Conservation (phyloP, 164 flowering plant species). For the Vitis rotundifolia region DNA sequence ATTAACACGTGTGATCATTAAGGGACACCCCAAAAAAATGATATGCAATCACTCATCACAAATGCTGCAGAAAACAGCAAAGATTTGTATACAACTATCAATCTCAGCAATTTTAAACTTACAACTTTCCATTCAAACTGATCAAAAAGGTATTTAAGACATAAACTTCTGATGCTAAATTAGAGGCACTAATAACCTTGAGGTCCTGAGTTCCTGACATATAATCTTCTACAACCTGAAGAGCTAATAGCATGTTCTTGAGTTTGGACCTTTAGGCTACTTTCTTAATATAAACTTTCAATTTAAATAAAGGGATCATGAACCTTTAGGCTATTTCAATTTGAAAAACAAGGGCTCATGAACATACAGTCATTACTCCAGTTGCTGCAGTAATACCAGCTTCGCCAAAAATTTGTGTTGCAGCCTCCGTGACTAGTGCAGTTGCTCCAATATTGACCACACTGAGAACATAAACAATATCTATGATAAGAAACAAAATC, state of each 20-base stretch:
- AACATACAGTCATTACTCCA: conserved; percentile 94
- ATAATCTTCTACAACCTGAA: too few relatives aligned
- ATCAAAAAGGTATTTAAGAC: too few relatives aligned
- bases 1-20: too few relatives aligned
- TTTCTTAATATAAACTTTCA: neutral
- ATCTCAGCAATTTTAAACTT: too few relatives aligned
- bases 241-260: neutral
- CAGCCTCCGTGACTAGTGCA: conserved; percentile 97
- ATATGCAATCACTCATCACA: too few relatives aligned
- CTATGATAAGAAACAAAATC: conserved; percentile 24
- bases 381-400: conserved; percentile 99
- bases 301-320: neutral
- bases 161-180: too few relatives aligned
- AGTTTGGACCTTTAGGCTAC: neutral
- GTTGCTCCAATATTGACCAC: conserved; percentile 99
- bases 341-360: neutral
- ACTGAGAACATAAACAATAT: conserved; percentile 41
- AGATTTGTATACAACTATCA: too few relatives aligned
- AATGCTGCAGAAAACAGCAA: too few relatives aligned
- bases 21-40: too few relatives aligned
- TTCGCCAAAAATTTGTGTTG: conserved; percentile 94
- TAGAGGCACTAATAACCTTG: too few relatives aligned
- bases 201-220: too few relatives aligned
- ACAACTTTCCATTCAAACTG: too few relatives aligned
- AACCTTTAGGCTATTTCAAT: neutral